Evolutionary conservation across 2,329 filamentous ascomycete genomes (phyloP).

Genomic region (Penicillium sp.): DNA sequence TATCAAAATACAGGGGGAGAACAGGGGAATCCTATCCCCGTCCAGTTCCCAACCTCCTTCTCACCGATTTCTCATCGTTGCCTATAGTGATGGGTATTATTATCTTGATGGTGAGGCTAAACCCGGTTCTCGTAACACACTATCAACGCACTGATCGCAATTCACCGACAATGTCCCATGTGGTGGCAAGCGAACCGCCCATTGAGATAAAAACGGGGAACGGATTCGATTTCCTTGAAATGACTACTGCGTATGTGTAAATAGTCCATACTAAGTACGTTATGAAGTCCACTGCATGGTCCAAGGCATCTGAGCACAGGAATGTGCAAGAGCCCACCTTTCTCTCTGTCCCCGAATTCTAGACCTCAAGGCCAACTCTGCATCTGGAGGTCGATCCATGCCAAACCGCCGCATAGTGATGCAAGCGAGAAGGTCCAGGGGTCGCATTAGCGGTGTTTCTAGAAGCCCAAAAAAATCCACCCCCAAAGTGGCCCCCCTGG

Average conservation of each 20-base stretch:
- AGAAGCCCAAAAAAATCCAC: slow-evolving; percentile 1
- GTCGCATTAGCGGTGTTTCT: slow-evolving; percentile 3
- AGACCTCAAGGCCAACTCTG: not conserved
- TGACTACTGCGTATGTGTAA: not conserved
- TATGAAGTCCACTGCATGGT: not conserved
- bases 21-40: not conserved
- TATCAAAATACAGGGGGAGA: not conserved
- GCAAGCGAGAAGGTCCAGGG: not conserved
- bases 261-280: not conserved
- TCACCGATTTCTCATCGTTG: not conserved
- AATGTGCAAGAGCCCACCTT: not conserved
- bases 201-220: not conserved
- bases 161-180: not conserved
- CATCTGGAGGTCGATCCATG: not conserved
- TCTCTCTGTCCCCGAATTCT: not conserved
- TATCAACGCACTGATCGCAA: not conserved
- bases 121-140: not conserved
- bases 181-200: not conserved
- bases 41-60: not conserved
- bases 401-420: not conserved
- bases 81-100: not conserved
- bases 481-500: not conserved
- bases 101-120: not conserved
- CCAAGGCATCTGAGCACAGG: not conserved
- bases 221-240: not conserved